Evolutionary conservation across 768 basidiomycete species (phyloP), one percentile per base, ranked within the genome.

Genomic region (Daedaleopsis nitida): DNA sequence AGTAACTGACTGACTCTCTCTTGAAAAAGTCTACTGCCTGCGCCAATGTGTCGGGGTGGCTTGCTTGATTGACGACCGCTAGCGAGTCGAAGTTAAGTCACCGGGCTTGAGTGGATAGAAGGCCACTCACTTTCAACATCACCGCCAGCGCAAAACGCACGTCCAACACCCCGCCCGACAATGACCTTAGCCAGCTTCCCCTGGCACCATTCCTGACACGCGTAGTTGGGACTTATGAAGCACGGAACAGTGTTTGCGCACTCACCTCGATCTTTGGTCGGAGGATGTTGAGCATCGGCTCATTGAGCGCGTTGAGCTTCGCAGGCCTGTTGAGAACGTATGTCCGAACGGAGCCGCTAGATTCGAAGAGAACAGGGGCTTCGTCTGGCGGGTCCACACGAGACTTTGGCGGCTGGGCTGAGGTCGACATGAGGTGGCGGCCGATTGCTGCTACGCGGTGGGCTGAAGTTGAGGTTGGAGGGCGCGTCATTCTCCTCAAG

Each of bases 81-180:
- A 65, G 9, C 38, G 7, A 32, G 27, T 21, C 34, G 17, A 38
- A 42, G 59, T 52, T 65, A 50, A 48, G 55, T 56, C 42, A 51
- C 34, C 49, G 56, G 39, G n/a, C 5, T 23, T 38, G 44, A 51
- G 27, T 50, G 19, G 27, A 35, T 23, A 47, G 37, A 47, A 57
- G 48, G 34, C 63, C 32, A 80, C 89, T 75, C 67, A 96, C 96
- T 78, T 60, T 85, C 87, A 59, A 99, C 91, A 74, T 99, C 97
- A 47, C 97, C 97, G 14, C 97, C 97, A 7, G 92, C 89, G 69
- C 95, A 98, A 72, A 98, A 98, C 13, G 89, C 92, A 60, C 86
- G 80, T 4, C 88, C 89, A 13, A 75, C 73, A 23, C 91, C 91
- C 35, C 83, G 82, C 37, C 88, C 90, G 39, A 93, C 81, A 60